These are phyloP conservation scores for Calocybe indica DNA, from an alignment of 768 basidiomycete genomes.

Conservation along the genomic window DNA sequence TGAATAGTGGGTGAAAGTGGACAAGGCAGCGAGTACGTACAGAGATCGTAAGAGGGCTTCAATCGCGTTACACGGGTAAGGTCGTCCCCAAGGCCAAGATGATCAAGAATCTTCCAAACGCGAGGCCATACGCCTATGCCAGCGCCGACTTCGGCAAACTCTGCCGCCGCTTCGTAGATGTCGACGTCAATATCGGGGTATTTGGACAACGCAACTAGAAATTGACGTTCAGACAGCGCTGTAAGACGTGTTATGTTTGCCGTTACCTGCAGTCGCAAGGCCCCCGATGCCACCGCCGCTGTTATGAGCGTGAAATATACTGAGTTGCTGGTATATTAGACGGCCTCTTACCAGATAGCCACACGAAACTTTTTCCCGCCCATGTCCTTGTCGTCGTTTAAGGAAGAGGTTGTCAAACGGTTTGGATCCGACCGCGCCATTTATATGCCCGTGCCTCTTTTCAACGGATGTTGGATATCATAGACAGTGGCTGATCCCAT, in stretches of 20 bases:
- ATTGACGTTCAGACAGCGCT: too few species aligned
- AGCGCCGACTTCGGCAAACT: constrained; percentile 32
- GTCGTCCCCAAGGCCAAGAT: constrained; percentile 33
- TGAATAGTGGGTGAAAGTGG: neutral
- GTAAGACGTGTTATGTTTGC: too few species aligned
- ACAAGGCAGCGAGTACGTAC: constrained; percentile 5
- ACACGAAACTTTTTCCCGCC: constrained; percentile 4
- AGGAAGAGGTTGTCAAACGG: too few species aligned
- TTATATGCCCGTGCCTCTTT: too few species aligned
- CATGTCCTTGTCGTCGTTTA: too few species aligned
- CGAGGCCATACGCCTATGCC: constrained; percentile 33
- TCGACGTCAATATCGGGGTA: constrained; percentile 34
- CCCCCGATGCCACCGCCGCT: constrained; percentile 25
- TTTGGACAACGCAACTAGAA: constrained; percentile 15
- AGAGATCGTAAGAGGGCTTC: constrained; percentile 17
- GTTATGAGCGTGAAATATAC: neutral
- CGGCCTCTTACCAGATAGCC: constrained; percentile 5
- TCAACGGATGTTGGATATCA: too few species aligned
- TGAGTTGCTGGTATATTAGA: neutral
- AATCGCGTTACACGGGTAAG: constrained; percentile 15
- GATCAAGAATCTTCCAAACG: constrained; percentile 33
- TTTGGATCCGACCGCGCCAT: too few species aligned
- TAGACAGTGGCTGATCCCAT: too few species aligned
- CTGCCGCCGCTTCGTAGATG: constrained; percentile 33
- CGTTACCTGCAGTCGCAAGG: constrained; percentile 14